Conservation (phyloP, 305 asterid genomes). For the Ruellia speciosa region DNA sequence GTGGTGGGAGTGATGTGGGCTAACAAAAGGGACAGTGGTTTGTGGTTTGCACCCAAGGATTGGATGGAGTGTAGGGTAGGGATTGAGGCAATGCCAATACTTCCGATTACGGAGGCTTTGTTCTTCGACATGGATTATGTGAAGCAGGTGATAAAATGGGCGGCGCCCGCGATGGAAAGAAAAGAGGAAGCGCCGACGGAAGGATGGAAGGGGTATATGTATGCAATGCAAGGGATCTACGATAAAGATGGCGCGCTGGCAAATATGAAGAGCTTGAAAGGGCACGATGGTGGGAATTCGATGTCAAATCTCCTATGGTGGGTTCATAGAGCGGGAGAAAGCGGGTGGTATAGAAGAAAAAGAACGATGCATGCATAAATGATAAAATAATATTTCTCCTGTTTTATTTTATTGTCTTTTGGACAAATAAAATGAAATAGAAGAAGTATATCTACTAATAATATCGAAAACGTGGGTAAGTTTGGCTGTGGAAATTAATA, state of each 20-base stretch:
- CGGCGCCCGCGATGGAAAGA: slow-evolving; percentile 50
- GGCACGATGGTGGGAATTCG: slow-evolving; percentile 72
- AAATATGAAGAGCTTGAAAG: slow-evolving; percentile 38
- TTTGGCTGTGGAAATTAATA: no score
- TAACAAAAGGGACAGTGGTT: slow-evolving; percentile 64
- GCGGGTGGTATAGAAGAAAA: no score
- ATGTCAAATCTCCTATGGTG: slow-evolving; percentile 77
- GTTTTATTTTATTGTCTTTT: no score
- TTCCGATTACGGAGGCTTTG: slow-evolving; percentile 56
- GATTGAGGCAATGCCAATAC: slow-evolving; percentile 59
- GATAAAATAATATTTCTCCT: no score
- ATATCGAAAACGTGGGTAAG: no score
- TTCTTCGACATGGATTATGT: slow-evolving; percentile 51
- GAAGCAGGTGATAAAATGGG: slow-evolving; percentile 57
- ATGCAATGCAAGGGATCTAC: slow-evolving; percentile 65
- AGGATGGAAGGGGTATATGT: slow-evolving; percentile 80
- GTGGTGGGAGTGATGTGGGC: slow-evolving; percentile 78
- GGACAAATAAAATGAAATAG: no score
- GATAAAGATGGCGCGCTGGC: slow-evolving; percentile 43
- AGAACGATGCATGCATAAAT: no score
- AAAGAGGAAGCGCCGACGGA: slow-evolving; percentile 56
- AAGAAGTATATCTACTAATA: no score
- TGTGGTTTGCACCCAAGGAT: slow-evolving; percentile 74
- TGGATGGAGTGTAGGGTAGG: slow-evolving; percentile 74
- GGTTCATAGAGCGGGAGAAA: slow-evolving; percentile 35